These are phyloP conservation scores for Boletus calvinii DNA, from an alignment of 1,284 basidiomycete species.

Conservation along the genomic window DNA sequence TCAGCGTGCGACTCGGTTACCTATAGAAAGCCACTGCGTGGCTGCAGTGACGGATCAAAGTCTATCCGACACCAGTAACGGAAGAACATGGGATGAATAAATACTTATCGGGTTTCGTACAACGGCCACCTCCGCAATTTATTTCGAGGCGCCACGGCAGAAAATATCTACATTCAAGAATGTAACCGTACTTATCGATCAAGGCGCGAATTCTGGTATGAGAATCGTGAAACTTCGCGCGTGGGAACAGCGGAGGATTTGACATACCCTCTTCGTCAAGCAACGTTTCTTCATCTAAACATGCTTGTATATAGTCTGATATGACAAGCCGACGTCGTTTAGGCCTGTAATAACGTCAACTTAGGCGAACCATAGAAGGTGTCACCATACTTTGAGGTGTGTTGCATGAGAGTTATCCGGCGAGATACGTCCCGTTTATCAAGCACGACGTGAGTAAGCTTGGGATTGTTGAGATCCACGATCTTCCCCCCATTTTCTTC, in stretches of 20 bases:
- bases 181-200: constrained; percentile 4
- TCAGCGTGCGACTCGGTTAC: not conserved
- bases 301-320: constrained; percentile 73
- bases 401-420: constrained; percentile 65
- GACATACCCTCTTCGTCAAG: constrained; percentile 70
- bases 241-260: not conserved
- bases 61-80: not conserved
- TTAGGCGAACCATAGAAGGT: not conserved
- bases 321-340: constrained; percentile 78
- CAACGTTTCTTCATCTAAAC: constrained; percentile 76
- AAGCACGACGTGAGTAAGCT: constrained; percentile 81
- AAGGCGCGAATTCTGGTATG: constrained; percentile 22
- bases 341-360: constrained; percentile 45
- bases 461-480: constrained; percentile 65
- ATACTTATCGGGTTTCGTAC: too few species aligned
- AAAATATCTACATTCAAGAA: not conserved
- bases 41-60: not conserved
- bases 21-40: not conserved
- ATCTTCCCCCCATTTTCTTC: constrained; percentile 69
- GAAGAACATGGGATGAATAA: not conserved
- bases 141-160: not conserved
- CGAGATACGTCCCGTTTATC: constrained; percentile 76
- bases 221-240: constrained; percentile 5
- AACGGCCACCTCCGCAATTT: not conserved
- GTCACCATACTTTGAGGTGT: constrained; percentile 61